These are phyloP conservation scores for Cardamine resedifolia DNA, from an alignment of 345 rosid genomes.

Conservation along the genomic window DNA sequence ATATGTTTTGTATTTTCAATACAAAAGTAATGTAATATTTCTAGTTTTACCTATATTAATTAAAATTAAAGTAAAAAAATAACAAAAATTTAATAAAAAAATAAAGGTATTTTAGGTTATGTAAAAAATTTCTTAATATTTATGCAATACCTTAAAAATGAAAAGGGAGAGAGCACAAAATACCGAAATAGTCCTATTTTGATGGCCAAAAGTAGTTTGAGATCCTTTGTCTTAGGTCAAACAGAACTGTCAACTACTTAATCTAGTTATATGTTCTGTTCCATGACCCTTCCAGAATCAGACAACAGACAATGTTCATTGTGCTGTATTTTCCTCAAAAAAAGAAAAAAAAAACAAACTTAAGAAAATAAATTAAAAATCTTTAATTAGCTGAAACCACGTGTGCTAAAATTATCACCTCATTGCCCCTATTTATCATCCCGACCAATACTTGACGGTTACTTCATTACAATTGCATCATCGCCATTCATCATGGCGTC, in stretches of 20 bases:
- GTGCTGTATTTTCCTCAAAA: neutral
- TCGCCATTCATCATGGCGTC: slow-evolving; percentile 23
- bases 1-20: no score
- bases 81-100: no score
- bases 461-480: slow-evolving; percentile 22
- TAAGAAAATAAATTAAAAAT: neutral
- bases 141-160: no score
- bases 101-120: no score
- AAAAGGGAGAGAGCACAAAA: no score
- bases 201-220: neutral
- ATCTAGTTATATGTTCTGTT: slow-evolving; percentile 17
- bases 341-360: neutral
- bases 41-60: no score
- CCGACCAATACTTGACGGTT: slow-evolving; percentile 27
- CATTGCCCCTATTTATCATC: slow-evolving; percentile 10
- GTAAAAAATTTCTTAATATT: no score
- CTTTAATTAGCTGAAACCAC: slow-evolving; percentile 7
- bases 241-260: slow-evolving; percentile 31
- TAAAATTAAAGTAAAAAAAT: no score
- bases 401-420: slow-evolving; percentile 27
- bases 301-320: neutral
- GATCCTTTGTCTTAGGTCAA: slow-evolving; percentile 27
- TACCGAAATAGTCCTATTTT: neutral
- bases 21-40: no score
- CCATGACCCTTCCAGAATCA: slow-evolving; percentile 21